Percentiles rank a stretch among this genome's conserved stretches.
Evolutionary conservation across 768 basidiomycete species (phyloP).

Genomic region (Lactarius psammicola): DNA sequence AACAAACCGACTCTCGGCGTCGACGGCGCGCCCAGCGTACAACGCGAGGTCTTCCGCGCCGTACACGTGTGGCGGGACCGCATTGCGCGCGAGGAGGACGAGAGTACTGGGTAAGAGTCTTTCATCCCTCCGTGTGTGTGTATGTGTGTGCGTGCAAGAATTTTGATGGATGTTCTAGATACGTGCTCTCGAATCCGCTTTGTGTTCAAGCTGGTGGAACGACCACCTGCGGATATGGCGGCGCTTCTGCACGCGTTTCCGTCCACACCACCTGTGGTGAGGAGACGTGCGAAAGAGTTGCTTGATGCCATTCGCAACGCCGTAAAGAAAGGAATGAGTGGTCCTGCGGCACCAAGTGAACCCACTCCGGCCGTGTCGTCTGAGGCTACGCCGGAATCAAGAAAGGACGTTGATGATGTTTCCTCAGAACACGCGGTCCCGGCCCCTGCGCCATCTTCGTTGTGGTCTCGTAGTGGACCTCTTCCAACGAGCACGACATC

Average conservation of each 20-base stretch:
- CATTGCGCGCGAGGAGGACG: slow-evolving; percentile 79
- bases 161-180: slow-evolving; percentile 44
- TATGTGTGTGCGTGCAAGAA: not conserved
- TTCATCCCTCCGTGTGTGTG: no score
- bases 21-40: slow-evolving; percentile 43
- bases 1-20: slow-evolving; percentile 56
- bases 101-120: slow-evolving; percentile 65
- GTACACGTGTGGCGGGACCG: slow-evolving; percentile 84
- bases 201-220: slow-evolving; percentile 71
- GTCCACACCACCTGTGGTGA: slow-evolving; percentile 61
- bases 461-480: slow-evolving; percentile 15
- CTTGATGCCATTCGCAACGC: slow-evolving; percentile 56
- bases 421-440: not conserved
- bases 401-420: slow-evolving; percentile 14
- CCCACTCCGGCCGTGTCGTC: not conserved
- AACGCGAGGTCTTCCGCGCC: slow-evolving; percentile 62
- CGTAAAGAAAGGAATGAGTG: slow-evolving; percentile 36
- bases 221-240: slow-evolving; percentile 62
- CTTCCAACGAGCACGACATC: slow-evolving; percentile 25
- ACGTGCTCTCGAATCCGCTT: slow-evolving; percentile 73
- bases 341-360: not conserved
- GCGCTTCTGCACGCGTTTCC: slow-evolving; percentile 59
- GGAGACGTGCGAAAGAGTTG: slow-evolving; percentile 60
- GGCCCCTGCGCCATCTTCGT: not conserved
- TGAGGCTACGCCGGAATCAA: not conserved